Evolutionary conservation across 129 eudicot genomes (phyloP), one percentile per base, ranked within the genome.

Genomic region (sunflower (Helianthus annuus)): DNA sequence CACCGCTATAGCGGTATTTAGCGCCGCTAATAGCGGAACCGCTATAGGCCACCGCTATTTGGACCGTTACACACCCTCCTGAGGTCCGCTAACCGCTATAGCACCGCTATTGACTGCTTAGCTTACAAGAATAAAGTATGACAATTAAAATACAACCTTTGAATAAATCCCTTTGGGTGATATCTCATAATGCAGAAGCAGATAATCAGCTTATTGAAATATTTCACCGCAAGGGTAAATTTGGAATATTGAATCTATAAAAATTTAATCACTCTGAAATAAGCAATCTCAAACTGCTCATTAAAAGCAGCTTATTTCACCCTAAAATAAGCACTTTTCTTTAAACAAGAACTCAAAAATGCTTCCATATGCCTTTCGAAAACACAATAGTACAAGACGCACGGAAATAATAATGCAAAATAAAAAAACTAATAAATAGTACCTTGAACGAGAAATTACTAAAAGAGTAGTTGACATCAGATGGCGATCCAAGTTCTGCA

Each of bases 401-500:
- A 61, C 17, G 22, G 6, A 8, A 15, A 61, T 7, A 34, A 7
- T 51, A 45, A 68, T 9, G 27, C 14, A 16, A 61, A 48, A 11
- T 10, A 55, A 64, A 75, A 75, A 64, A 3, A 46, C 13, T 32
- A 27, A 6, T 52, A 53, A 59, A 17, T 16, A 45, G 29, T 90
- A 95, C 99, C 99, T 95, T 95, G 42, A 95, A 95, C 1, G 99
- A 95, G 81, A 95, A 95, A 78, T 95, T 95, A 79, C 97, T 95
- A 62, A 95, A 95, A 52, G 99, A 88, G 76, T 95, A 90, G 81
- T 95, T 78, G 68, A 90, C 86, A 29, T 78, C 72, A 65, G 86
- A 77, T 29, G 83, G 82, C 1, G 99, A 83, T 68, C 86, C 99
- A 74, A 73, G 80, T 76, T 86, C 99, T 1, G 84, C 76, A 24